These are phyloP conservation scores for Alternaria viburni DNA, from an alignment of 2,329 filamentous ascomycete species.

Conservation along the genomic window DNA sequence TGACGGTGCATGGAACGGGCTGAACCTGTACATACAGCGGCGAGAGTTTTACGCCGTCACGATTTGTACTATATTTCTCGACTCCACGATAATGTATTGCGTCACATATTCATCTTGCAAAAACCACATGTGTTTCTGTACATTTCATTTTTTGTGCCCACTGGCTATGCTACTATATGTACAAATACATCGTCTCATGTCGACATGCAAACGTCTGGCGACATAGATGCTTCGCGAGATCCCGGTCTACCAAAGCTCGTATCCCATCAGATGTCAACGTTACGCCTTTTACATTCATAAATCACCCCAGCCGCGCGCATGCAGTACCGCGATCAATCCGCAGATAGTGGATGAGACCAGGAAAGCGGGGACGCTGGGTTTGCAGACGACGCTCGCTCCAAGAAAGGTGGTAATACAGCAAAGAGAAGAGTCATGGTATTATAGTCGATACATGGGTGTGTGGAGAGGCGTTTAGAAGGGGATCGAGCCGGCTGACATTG, in stretches of 20 bases:
- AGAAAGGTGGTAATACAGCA: conserved; percentile 50
- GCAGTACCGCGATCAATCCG: conserved; percentile 37
- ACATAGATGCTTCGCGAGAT: conserved; percentile 15
- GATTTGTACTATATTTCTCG: conserved; percentile 41
- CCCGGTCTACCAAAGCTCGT: conserved; percentile 25
- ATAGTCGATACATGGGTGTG: conserved; percentile 38
- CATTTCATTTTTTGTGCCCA: conserved; percentile 19
- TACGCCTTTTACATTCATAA: conserved; percentile 33
- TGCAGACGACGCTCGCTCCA: conserved; percentile 33
- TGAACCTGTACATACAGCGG: conserved; percentile 22
- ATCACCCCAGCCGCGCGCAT: conserved; percentile 10
- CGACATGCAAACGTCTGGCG: conserved; percentile 16
- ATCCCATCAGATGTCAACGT: conserved; percentile 28
- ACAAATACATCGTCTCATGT: conserved; percentile 30
- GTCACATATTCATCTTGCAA: conserved; percentile 9
- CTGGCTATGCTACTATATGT: conserved; percentile 43
- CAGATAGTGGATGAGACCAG: conserved; percentile 26
- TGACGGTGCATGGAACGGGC: conserved; percentile 11
- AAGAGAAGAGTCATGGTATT: conserved; percentile 48
- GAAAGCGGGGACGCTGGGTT: conserved; percentile 28
- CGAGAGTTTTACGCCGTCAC: conserved; percentile 9
- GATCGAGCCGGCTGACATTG: conserved; percentile 39
- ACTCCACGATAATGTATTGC: conserved; percentile 35
- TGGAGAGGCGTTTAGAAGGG: conserved; percentile 46
- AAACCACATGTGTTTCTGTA: not conserved